phyloP scores from a whole-genome alignment of 768 basidiomycete species.

The Termitomyces sp. region DNA sequence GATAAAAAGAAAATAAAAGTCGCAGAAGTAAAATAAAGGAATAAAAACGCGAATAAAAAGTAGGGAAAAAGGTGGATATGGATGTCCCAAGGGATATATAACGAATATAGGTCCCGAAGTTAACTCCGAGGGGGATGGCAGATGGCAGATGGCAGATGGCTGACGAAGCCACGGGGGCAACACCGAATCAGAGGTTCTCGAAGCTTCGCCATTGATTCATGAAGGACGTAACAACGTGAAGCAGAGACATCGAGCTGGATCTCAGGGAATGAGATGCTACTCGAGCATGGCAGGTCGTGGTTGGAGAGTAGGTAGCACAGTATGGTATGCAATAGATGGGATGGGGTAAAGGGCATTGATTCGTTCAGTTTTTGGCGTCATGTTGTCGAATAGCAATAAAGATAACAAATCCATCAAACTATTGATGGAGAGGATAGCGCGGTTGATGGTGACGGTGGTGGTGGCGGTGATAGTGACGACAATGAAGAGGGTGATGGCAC shows the following conservation, averaged over 20 bases:
- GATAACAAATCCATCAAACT: slow-evolving; percentile 19
- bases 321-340: background rate
- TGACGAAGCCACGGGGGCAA: background rate
- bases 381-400: slow-evolving; percentile 17
- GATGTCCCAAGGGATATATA: slow-evolving; percentile 10
- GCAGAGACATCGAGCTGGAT: slow-evolving; percentile 8
- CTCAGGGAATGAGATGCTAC: slow-evolving; percentile 3
- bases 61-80: slow-evolving; percentile 1
- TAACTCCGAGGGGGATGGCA: slow-evolving; percentile 9
- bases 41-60: background rate
- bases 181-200: background rate
- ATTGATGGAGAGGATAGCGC: slow-evolving; percentile 15
- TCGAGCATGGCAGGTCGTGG: slow-evolving; percentile 5
- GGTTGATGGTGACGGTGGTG: slow-evolving; percentile 7
- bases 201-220: slow-evolving; percentile 6
- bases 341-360: slow-evolving; percentile 2
- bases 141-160: background rate
- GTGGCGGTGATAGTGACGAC: background rate
- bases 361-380: slow-evolving; percentile 3
- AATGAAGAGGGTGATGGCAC: slow-evolving; percentile 6
- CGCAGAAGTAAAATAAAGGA: background rate
- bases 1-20: background rate
- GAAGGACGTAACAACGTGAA: slow-evolving; percentile 6
- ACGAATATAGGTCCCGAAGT: background rate
- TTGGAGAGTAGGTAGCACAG: slow-evolving; percentile 8